Base-by-base conservation (phyloP, 2,329 filamentous ascomycete genomes). In the Keithomyces neogunnii region DNA sequence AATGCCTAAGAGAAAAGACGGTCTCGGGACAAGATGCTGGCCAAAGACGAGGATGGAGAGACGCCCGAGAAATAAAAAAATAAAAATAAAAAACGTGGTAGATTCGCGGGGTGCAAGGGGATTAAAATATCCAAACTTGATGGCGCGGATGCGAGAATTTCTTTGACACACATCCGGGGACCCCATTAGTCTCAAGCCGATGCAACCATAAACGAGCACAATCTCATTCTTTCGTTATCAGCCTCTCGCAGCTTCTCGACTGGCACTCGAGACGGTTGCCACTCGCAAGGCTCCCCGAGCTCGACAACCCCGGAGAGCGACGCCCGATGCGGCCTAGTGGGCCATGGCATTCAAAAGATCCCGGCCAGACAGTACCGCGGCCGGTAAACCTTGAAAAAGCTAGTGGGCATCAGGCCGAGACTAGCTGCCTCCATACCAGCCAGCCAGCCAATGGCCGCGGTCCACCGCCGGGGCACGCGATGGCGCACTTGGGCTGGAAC, bases 291-390 rank as follows among this genome's bases (percentile, higher is more conserved):
- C 19, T 19, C 19, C 19, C 19, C 19, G 19, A 39, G 36, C 49
- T 42, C 33, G 19, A 32, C 36, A 13, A 47, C 44, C 49, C 49
- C 50, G 51, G 51, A 47, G 47, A 47, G 29, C 36, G 31, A 9
- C 36, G 9, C 52, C 52, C 38, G 45, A 51, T 48, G 6, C 40
- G 33, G 49, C 31, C 48, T 48, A 31, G 35, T 10, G 6, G 43
- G 43, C 47, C 48, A 36, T 33, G 36, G 33, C 36, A 36, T 19
- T 36, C 51, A 53, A 53, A 53, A 53, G 48, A 53, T 53, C 51
- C 51, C 47, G 31, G 49, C 26, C 43, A 29, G 19, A 35, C 26
- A 26, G 29, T 45, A 42, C 42, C 35, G 44, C 19, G 49, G 4
- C 31, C 33, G 33, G 49, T 33, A 33, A 33, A 19, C 28, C 33